Evolutionary conservation across 495 filamentous ascomycete genomes (phyloP).

Genomic region (Aspergillus affinis): DNA sequence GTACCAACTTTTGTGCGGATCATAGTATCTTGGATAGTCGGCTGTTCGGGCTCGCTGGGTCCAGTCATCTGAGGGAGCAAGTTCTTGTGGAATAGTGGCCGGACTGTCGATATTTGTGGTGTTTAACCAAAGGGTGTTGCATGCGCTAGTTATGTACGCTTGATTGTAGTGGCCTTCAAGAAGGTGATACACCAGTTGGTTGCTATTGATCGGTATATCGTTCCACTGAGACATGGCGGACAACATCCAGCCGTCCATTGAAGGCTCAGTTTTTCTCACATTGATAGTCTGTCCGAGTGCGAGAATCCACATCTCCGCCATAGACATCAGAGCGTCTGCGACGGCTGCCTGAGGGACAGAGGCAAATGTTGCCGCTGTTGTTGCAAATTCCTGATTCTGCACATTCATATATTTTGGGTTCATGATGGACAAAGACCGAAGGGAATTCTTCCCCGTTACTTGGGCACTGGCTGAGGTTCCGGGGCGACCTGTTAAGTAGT

Average conservation of each 20-base stretch:
- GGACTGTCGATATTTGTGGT: neutral
- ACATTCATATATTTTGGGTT: constrained; percentile 1
- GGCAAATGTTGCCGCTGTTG: neutral
- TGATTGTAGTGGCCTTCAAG: neutral
- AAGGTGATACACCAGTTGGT: neutral
- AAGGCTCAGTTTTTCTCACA: neutral
- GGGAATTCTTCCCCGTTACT: constrained; percentile 2
- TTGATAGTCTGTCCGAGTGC: neutral
- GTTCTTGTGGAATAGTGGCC: neutral
- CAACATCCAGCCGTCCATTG: neutral
- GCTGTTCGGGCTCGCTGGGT: neutral
- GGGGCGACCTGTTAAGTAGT: neutral
- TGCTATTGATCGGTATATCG: neutral
- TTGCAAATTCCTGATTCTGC: neutral
- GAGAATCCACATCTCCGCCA: neutral
- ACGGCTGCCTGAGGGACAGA: neutral
- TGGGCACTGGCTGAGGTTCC: neutral
- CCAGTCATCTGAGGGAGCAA: neutral
- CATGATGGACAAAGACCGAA: neutral
- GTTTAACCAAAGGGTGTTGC: neutral
- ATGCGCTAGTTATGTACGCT: neutral
- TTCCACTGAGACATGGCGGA: neutral
- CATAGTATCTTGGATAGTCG: neutral
- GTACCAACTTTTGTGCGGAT: neutral
- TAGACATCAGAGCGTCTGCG: neutral